Percentiles rank a stretch among this genome's conserved stretches.
These are phyloP conservation scores for Phyllosticta citriasiana DNA, from an alignment of 2,329 filamentous ascomycete species.

Conservation along the genomic window DNA sequence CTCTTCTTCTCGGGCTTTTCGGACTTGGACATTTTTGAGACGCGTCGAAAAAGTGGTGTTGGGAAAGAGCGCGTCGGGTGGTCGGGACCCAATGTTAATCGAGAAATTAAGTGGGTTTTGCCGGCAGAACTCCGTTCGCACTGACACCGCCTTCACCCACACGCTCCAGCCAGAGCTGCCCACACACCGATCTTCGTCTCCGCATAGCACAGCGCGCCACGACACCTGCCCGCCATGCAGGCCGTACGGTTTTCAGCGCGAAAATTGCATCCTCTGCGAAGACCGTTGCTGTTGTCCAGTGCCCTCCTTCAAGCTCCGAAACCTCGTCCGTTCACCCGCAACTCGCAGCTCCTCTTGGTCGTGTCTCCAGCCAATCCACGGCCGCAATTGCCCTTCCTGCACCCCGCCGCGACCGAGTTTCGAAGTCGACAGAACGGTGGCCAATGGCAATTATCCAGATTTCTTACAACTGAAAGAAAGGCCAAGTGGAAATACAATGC, in stretches of 20 bases:
- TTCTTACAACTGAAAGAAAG: conserved; percentile 70
- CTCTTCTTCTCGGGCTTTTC: conserved; percentile 3
- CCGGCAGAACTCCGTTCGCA: background rate
- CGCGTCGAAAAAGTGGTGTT: background rate
- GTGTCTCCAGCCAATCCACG: conserved; percentile 36
- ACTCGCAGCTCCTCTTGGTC: conserved; percentile 46
- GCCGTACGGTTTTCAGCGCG: conserved; percentile 11
- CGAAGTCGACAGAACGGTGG: conserved; percentile 13
- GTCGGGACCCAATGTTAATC: background rate
- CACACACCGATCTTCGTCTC: background rate
- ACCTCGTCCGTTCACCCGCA: conserved; percentile 50
- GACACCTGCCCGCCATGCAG: conserved; percentile 18
- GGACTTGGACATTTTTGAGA: conserved; percentile 7
- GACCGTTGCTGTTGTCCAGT: conserved; percentile 17
- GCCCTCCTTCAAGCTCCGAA: conserved; percentile 14
- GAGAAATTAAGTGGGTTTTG: conserved; percentile 1
- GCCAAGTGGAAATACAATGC: conserved; percentile 62
- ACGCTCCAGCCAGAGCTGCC: background rate
- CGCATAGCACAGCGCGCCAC: background rate
- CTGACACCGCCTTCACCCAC: background rate
- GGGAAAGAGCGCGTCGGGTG: background rate
- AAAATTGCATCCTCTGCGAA: conserved; percentile 20
- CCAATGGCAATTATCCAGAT: conserved; percentile 50
- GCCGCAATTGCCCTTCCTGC: conserved; percentile 57
- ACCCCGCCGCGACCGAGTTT: conserved; percentile 31